These are phyloP conservation scores for Leonotis leonurus DNA, from an alignment of 257 asterid species.

Conservation along the genomic window DNA sequence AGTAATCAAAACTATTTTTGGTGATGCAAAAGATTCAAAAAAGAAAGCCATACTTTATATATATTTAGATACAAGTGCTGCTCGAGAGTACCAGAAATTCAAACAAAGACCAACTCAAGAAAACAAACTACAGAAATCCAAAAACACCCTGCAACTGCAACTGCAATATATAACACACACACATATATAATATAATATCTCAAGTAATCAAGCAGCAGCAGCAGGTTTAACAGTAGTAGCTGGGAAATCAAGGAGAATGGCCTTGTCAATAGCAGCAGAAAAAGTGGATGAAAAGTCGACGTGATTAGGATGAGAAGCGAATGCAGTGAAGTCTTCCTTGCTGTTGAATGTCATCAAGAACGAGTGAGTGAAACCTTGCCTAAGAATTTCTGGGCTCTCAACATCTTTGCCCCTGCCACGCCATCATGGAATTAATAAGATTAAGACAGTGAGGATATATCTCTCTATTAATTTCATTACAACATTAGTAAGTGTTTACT, in stretches of 20 bases:
- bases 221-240: conserved; percentile 44
- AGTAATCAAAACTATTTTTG: not conserved
- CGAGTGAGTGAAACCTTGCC: conserved; percentile 87
- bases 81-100: not conserved
- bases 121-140: not conserved
- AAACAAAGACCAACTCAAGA: not conserved
- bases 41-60: not conserved
- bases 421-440: too few species aligned
- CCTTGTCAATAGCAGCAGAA: conserved; percentile 68
- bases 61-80: not conserved
- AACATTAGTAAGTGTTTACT: not conserved
- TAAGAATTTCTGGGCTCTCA: conserved; percentile 73
- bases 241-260: conserved; percentile 82
- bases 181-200: not conserved
- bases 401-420: conserved; percentile 67
- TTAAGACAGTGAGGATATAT: too few species aligned
- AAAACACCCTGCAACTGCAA: not conserved
- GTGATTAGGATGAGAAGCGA: conserved; percentile 61
- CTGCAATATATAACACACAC: not conserved
- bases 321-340: conserved; percentile 69
- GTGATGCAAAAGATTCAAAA: conserved; percentile 11
- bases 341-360: conserved; percentile 72
- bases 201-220: not conserved
- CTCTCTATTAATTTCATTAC: not conserved
- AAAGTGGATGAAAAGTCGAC: conserved; percentile 54